Base-by-base conservation (phyloP, 2,329 filamentous ascomycete species). In the Akanthomyces muscarius region DNA sequence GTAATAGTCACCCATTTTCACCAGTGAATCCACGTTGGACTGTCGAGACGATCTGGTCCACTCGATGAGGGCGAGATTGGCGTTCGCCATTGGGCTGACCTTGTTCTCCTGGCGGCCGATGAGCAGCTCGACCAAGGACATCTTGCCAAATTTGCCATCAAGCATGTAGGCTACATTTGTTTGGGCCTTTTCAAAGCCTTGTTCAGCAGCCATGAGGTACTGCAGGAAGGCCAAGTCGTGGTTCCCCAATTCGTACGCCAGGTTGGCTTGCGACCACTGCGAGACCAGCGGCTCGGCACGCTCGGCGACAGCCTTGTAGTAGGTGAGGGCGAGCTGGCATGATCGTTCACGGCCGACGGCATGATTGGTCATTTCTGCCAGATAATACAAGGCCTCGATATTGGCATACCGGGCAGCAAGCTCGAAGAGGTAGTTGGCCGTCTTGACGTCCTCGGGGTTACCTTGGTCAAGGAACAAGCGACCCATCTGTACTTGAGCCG, bases 1-100 rank as follows among this genome's bases (percentile, higher is more conserved):
- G 74, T 99, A 98, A 76, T 98, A 98, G 76, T 99, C 96, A 45
- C 95, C 95, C 90, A 98, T 97, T 78, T 99, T 99, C 67, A 99
- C 90, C 66, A 97, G 83, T 0, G 93, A 91, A 76, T 99, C 95
- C 52, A 96, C 89, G 68, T 99, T 99, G 53, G 88, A 85, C 73
- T 99, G 96, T 68, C 92, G 90, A 2, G 95, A 92, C 11, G 94
- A 97, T 42, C 95, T 87, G 0, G 94, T 97, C 91, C 93, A 99
- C 77, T 97, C 95, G 42, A 96, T 88, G 56, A 99, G 82, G 1
- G 92, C 92, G 3, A 97, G 76, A 5, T 75, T 73, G 1, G 84
- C 77, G 68, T 87, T 82, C 60, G 81, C 74, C 8, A 86, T 74
- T 10, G 85, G 74, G 65, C 67, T 71, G 69, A 66, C 69, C 33